Evolutionary conservation across 345 rosid species (phyloP), one percentile per base, ranked within the genome.

Genomic region (Eucalyptus caleyi): DNA sequence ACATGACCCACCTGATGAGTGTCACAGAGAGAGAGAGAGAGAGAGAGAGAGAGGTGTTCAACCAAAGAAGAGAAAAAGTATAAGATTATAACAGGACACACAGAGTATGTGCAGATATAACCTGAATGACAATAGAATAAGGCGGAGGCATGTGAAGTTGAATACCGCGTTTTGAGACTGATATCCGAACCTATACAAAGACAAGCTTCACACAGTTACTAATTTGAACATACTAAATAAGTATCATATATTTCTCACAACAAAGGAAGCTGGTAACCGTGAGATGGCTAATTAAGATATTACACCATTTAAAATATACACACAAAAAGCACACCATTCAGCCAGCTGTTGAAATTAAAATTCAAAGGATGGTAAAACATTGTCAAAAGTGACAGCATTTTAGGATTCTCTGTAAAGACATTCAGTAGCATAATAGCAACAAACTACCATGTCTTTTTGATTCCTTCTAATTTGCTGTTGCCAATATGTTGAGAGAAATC

Each of bases 51-150:
- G 67, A 26, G 67, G 24, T 1, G 14, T 72, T 37, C 26, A 19
- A 34, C 82, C 82, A 72, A 72, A 34, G 82, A 37, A 72, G 82
- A 37, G 45, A 34, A 5, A 15, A 9, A 5, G 40, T 34, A 34
- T 0, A 37, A 40, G 85, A 77, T 40, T 42, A 40, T 40, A 23
- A 21, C 85, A 21, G 85, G 24, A 77, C 85, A 37, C 40, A 82
- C 24, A 82, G 56, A 82, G 32, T 40, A 50, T 34, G 23, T 56
- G 40, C 77, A 87, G 60, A 34, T 37, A 85, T 82, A 86, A 97
- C 99, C 99, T 97, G 99, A 94, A 95, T 97, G 90, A 98, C 96
- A 77, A 93, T 96, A 32, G 99, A 98, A 93, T 96, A 98, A 16
- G 99, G 98, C 6, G 99, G 99, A 44, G 99, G 99, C 99, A 96